Conservation (phyloP, 2,329 filamentous ascomycete genomes). For the Ceratocystis alfenasii region DNA sequence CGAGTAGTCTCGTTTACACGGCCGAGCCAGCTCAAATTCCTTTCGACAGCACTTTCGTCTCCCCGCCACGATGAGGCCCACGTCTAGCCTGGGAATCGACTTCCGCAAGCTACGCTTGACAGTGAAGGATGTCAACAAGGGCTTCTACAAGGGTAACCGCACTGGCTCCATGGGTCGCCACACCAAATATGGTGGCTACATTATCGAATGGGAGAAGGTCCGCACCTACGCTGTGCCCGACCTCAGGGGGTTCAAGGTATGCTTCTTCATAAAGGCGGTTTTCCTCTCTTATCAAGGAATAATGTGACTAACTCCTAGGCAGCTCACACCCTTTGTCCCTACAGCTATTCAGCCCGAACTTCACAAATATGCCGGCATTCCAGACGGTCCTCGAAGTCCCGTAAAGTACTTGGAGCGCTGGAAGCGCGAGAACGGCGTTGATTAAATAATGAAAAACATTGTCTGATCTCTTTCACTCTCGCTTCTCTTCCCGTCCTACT, state of each 20-base stretch:
- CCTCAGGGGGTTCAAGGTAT: conserved; percentile 60
- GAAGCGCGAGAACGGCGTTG: conserved; percentile 55
- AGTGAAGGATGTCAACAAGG: conserved; percentile 84
- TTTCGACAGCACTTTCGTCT: not conserved
- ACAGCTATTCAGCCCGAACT: conserved; percentile 41
- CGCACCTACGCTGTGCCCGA: conserved; percentile 77
- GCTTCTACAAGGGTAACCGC: conserved; percentile 94
- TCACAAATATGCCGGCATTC: conserved; percentile 43
- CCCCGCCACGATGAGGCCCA: conserved; percentile 50
- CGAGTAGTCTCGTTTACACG: not conserved
- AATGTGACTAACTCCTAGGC: conserved; percentile 2
- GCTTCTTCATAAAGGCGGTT: conserved; percentile 22
- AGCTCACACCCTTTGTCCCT: conserved; percentile 74
- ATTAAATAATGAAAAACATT: conserved; percentile 31
- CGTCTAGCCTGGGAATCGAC: conserved; percentile 51
- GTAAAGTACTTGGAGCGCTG: conserved; percentile 50
- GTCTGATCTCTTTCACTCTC: not conserved
- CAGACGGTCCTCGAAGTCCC: conserved; percentile 48
- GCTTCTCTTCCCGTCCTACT: not conserved
- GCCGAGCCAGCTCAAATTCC: not conserved
- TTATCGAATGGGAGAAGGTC: conserved; percentile 76
- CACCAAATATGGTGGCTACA: conserved; percentile 71
- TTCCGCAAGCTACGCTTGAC: conserved; percentile 70
- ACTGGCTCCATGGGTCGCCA: conserved; percentile 78
- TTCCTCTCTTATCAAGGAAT: not conserved